phyloP scores from a whole-genome alignment of 2,329 filamentous ascomycete species.

The Bisporella sp. region DNA sequence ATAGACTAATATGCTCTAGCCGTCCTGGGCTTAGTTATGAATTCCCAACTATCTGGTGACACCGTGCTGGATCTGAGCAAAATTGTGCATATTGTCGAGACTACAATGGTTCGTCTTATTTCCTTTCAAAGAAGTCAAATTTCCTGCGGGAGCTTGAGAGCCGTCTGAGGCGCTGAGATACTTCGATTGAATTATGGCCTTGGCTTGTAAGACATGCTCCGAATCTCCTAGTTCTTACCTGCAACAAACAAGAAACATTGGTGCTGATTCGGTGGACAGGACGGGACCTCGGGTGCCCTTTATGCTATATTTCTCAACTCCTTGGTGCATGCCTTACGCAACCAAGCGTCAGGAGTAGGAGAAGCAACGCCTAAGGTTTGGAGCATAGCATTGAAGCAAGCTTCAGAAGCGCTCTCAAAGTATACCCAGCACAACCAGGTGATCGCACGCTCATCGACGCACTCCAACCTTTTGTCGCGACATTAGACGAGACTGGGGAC shows the following conservation, averaged over 20 bases:
- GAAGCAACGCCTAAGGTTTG: slow-evolving; percentile 43
- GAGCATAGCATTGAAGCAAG: slow-evolving; percentile 59
- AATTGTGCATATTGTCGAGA: slow-evolving; percentile 58
- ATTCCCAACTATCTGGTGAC: slow-evolving; percentile 43
- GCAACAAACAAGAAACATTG: too few species aligned
- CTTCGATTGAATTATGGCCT: too few species aligned
- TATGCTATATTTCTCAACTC: slow-evolving; percentile 73
- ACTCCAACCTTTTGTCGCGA: slow-evolving; percentile 77
- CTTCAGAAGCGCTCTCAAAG: slow-evolving; percentile 62
- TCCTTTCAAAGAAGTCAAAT: too few species aligned
- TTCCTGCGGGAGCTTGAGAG: too few species aligned
- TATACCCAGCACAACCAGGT: slow-evolving; percentile 89
- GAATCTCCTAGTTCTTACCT: too few species aligned
- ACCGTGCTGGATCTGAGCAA: slow-evolving; percentile 51
- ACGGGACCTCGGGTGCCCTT: slow-evolving; percentile 68
- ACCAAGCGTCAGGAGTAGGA: slow-evolving; percentile 16
- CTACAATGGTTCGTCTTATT: slow-evolving; percentile 42
- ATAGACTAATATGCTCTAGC: slow-evolving; percentile 20
- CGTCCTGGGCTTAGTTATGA: slow-evolving; percentile 36
- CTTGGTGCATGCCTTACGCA: slow-evolving; percentile 43
- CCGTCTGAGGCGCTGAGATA: too few species aligned
- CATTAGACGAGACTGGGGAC: slow-evolving; percentile 57
- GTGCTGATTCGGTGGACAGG: slow-evolving; percentile 21
- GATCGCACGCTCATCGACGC: slow-evolving; percentile 90
- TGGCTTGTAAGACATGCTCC: too few species aligned